Evolutionary conservation across 176 grass and related monocot species (phyloP), one percentile per base, ranked within the genome.

Genomic region (Oryza longistaminata): DNA sequence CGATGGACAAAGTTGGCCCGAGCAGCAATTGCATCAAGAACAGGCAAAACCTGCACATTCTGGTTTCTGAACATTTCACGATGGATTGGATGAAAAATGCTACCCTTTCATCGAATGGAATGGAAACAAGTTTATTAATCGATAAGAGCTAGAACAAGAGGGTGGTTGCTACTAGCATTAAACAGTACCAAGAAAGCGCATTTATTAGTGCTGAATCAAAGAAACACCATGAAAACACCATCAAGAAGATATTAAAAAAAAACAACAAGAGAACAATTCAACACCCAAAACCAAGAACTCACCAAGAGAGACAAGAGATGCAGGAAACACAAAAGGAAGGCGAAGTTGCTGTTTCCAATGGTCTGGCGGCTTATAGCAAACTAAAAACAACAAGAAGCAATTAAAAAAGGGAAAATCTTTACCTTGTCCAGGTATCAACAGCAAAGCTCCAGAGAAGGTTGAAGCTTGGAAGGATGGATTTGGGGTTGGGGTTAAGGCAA

Each of bases 381-480:
- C 69, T n/a, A 11, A 64, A 66, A 29, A 34, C 66, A 78, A 43
- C n/a, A 69, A 58, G 50, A 67, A 70, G 25, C 39, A 76, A 49
- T 82, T 31, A 72, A 77, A 80, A 72, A 39, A 24, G 64, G n/a
- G 7, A 62, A 83, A 79, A 75, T 82, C n/a, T 74, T 90, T 74
- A 86, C 84, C 84, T 92, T 49, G 81, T 76, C 16, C 61, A 79
- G 79, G 79, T 67, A 74, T 39, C 42, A 80, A 82, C 60, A 76
- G 55, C 60, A 88, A 83, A 76, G 17, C 66, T 42, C 73, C 52
- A 35, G 64, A 74, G 65, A 5, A 71, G 68, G 58, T 76, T 76
- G 88, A 91, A 71, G 78, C 92, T 97, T 92, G 27, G 86, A 91
- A 97, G 92, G 81, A 62, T 78, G 86, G 81, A 87, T 78, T 94